Evolutionary conservation across 108 stramenopile species (phyloP).

Genomic region (Aureococcus anophagefferens): DNA sequence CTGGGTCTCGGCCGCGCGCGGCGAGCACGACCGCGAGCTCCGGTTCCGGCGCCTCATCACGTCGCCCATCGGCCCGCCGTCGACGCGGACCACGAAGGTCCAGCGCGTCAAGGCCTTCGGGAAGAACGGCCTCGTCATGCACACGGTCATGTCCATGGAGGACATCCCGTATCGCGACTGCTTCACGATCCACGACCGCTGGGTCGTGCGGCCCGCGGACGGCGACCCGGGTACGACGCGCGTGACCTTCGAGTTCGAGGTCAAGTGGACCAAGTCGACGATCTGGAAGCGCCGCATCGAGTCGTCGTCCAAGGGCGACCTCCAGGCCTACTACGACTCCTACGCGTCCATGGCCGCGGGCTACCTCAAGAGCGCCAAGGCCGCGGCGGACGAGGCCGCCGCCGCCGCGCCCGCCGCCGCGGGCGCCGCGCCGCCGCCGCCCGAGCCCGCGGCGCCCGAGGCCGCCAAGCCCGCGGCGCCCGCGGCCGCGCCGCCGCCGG

Average conservation of each 20-base stretch:
- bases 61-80: background rate
- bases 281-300: background rate
- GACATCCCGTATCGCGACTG: constrained; percentile 36
- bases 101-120: constrained; percentile 32
- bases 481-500: too few relatives aligned
- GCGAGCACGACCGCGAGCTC: background rate
- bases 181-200: constrained; percentile 37
- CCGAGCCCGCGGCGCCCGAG: too few relatives aligned
- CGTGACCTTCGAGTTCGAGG: background rate
- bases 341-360: background rate
- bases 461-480: too few relatives aligned
- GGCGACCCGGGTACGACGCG: background rate
- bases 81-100: constrained; percentile 26
- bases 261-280: background rate
- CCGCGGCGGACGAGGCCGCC: too few relatives aligned
- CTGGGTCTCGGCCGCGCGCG: background rate
- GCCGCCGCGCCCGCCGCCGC: too few relatives aligned
- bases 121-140: constrained; percentile 26
- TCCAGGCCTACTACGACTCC: background rate
- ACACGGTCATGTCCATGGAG: constrained; percentile 35
- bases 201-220: background rate
- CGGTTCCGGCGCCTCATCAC: background rate
- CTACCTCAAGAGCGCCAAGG: background rate
- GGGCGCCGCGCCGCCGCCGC: too few relatives aligned
- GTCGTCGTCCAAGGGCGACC: background rate